These are phyloP conservation scores for Dioscorea dumetorum DNA, from an alignment of 106 monocot species.

Conservation along the genomic window DNA sequence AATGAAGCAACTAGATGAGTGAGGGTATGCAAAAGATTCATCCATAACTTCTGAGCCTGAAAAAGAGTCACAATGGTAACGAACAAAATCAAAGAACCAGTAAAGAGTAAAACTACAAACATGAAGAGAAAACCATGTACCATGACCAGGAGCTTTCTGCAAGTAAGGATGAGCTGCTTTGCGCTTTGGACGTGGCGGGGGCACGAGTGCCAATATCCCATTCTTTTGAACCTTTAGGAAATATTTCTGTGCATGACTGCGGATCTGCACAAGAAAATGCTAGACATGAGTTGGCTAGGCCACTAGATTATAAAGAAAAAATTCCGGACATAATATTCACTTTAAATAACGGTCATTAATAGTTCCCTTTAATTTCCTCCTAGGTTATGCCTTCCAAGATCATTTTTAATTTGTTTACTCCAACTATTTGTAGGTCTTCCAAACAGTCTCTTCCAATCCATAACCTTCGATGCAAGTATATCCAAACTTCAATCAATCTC, in stretches of 20 bases:
- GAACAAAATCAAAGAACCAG: neutral
- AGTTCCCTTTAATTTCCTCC: too few species aligned
- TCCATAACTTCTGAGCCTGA: slow-evolving; percentile 21
- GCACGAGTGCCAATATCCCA: slow-evolving; percentile 42
- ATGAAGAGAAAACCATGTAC: neutral
- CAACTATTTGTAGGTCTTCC: too few species aligned
- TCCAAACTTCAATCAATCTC: too few species aligned
- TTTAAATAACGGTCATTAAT: too few species aligned
- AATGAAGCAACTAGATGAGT: slow-evolving; percentile 14
- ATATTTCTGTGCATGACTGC: slow-evolving; percentile 70
- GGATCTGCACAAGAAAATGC: slow-evolving; percentile 28
- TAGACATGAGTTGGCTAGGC: too few species aligned
- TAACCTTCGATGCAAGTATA: too few species aligned
- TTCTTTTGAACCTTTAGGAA: slow-evolving; percentile 57
- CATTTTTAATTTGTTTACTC: too few species aligned
- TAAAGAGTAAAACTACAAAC: neutral
- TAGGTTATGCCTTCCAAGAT: too few species aligned
- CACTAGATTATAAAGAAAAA: too few species aligned
- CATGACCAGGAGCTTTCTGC: slow-evolving; percentile 25
- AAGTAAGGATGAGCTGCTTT: slow-evolving; percentile 47
- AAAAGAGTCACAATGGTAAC: neutral
- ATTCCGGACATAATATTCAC: too few species aligned
- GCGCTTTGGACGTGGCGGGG: slow-evolving; percentile 44
- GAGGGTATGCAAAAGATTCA: slow-evolving; percentile 19
- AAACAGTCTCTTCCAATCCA: too few species aligned